Evolutionary conservation across 805 yeast genomes (phyloP), one percentile per base, ranked within the genome.

Genomic region (Wickerhamiella allomyrinae): DNA sequence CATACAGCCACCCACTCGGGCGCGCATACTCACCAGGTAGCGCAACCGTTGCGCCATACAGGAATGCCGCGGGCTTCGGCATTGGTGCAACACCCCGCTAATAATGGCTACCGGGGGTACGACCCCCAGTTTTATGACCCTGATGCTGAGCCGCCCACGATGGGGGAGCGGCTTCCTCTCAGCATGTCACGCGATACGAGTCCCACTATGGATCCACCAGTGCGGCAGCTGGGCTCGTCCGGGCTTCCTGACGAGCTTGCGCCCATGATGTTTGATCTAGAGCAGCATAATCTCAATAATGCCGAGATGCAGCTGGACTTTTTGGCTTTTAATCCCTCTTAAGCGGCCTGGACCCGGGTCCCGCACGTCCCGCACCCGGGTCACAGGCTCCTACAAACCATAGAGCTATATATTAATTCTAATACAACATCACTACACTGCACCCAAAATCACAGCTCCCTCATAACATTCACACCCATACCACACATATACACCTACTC

Each of bases 301-400:
- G 29, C 35, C 39, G 35, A 41, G 34, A 20, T 20, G 9, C 37
- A 31, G 23, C 41, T 43, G 21, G 54, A 51, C 43, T 49, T 46
- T 36, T 41, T 52, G 36, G 56, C 55, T 35, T 52, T 52, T 46
- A 52, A 52, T 41, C 56, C 56, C 9, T 39, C 42, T 10, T 43
- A 29, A 27, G 7, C 15, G 6, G 8, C 13, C 5, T 6, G 36
- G 10, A 7, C 21, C 13, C n/a, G 10, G 7, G 7, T 10, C 7
- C 7, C 10, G 10, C 25, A 10, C 10, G 25, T 8, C 10, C 10
- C 10, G 10, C 7, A 10, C 25, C 25, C 7, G 25, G 10, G 10
- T 8, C 10, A 7, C 25, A 8, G 25, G 7, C 7, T 23, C 7
- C 10, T 7, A 8, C 10, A 23, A 23, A 15, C 13, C 7, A 33